These are phyloP conservation scores for Arabis alpina DNA, from an alignment of 345 rosid species.

Conservation along the genomic window DNA sequence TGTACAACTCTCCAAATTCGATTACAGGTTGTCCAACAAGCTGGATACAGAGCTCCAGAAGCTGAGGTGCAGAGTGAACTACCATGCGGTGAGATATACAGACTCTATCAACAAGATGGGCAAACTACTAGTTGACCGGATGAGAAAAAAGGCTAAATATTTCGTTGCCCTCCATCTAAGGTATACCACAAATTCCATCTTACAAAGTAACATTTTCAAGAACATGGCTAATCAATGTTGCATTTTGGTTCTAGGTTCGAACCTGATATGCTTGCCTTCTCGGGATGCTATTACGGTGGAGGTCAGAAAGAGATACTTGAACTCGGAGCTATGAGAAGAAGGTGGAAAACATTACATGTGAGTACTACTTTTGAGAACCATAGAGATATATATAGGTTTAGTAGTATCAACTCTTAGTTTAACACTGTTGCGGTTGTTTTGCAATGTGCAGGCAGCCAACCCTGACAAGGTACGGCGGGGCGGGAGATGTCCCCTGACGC, in stretches of 20 bases:
- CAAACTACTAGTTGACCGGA: slow-evolving; percentile 62
- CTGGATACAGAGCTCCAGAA: slow-evolving; percentile 76
- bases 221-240: slow-evolving; percentile 5
- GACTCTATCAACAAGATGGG: slow-evolving; percentile 70
- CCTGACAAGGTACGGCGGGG: slow-evolving; percentile 80
- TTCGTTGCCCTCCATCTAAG: slow-evolving; percentile 91
- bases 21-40: slow-evolving; percentile 82
- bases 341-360: slow-evolving; percentile 90
- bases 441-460: slow-evolving; percentile 57
- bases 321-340: slow-evolving; percentile 75
- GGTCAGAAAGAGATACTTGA: slow-evolving; percentile 78
- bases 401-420: not conserved
- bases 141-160: slow-evolving; percentile 67
- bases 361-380: slow-evolving; percentile 26
- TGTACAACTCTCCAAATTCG: slow-evolving; percentile 89
- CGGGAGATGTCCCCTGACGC: slow-evolving; percentile 92
- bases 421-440: not conserved
- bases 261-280: slow-evolving; percentile 97
- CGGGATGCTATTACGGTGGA: slow-evolving; percentile 93
- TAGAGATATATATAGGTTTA: not conserved
- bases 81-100: slow-evolving; percentile 80
- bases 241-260: slow-evolving; percentile 63
- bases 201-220: too few species aligned
- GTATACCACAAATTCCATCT: slow-evolving; percentile 39
- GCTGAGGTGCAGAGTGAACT: slow-evolving; percentile 92